Percentiles rank a stretch among this genome's conserved stretches.
phyloP scores from a whole-genome alignment of 768 basidiomycete species.

The Lactarius hatsudake region DNA sequence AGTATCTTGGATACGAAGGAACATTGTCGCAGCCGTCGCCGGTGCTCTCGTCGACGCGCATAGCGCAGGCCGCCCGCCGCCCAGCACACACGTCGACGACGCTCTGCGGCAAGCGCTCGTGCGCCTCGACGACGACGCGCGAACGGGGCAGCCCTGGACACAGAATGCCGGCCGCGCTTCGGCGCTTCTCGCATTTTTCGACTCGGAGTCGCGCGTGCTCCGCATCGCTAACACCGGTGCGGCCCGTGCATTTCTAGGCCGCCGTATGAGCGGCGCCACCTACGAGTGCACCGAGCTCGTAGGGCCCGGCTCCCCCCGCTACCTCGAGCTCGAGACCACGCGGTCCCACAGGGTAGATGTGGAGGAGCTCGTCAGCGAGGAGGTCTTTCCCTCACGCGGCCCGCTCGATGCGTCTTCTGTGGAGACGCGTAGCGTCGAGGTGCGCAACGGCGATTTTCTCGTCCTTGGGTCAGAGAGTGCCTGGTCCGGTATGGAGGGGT shows the following conservation, averaged over 20 bases:
- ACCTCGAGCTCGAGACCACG: background rate
- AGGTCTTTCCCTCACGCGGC: background rate
- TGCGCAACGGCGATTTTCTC: slow-evolving; percentile 17
- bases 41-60: slow-evolving; percentile 10
- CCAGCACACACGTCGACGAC: slow-evolving; percentile 1
- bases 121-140: slow-evolving; percentile 3
- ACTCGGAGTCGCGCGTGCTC: slow-evolving; percentile 15
- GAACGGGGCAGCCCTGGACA: background rate
- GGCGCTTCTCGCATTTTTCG: slow-evolving; percentile 15
- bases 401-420: background rate
- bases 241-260: slow-evolving; percentile 11
- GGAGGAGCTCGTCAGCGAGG: slow-evolving; percentile 7
- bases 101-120: slow-evolving; percentile 9
- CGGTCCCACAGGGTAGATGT: background rate
- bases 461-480: slow-evolving; percentile 7
- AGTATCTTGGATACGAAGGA: slow-evolving; percentile 10
- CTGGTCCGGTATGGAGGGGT: background rate
- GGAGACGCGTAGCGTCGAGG: slow-evolving; percentile 9
- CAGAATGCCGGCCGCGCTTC: background rate
- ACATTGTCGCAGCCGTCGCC: slow-evolving; percentile 1
- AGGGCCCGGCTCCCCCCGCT: background rate
- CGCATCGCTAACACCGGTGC: slow-evolving; percentile 3
- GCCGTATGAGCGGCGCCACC: background rate
- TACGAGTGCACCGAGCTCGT: slow-evolving; percentile 7
- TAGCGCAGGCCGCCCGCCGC: background rate